A percentile compares a stretch with the other conserved stretches of the same genome.
Conservation (phyloP, 2,329 filamentous ascomycete species). For the Penicillium verrucosum region DNA sequence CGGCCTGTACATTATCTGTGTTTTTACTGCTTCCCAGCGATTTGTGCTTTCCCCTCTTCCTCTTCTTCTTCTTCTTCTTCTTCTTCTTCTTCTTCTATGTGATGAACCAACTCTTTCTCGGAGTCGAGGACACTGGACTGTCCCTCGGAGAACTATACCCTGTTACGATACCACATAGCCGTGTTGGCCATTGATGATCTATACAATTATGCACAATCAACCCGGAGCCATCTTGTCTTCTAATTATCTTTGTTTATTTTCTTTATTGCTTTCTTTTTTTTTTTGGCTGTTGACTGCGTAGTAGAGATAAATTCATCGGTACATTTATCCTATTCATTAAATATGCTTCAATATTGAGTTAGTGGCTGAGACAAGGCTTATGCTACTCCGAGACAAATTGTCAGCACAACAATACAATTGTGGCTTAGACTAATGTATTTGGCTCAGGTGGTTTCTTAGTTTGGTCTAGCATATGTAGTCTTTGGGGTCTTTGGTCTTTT, state of each 20-base stretch:
- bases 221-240: background rate
- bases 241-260: background rate
- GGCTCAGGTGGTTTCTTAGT: too few species aligned
- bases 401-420: background rate
- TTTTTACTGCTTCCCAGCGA: conserved; percentile 4
- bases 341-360: background rate
- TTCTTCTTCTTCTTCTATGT: background rate
- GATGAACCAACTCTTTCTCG: background rate
- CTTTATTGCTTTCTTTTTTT: background rate
- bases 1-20: conserved; percentile 10
- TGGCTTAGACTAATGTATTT: too few species aligned
- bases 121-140: conserved; percentile 3
- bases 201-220: conserved; percentile 4
- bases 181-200: conserved; percentile 8
- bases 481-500: too few species aligned
- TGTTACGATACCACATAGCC: conserved; percentile 11
- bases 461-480: too few species aligned
- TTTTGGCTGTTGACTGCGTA: too few species aligned
- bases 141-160: conserved; percentile 5
- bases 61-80: background rate
- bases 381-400: background rate
- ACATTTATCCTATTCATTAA: too few species aligned
- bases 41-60: background rate
- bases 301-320: too few species aligned
- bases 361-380: background rate